These are phyloP conservation scores for Kurtzmaniella quercitrusa DNA, from an alignment of 1,139 yeast species.

Conservation along the genomic window DNA sequence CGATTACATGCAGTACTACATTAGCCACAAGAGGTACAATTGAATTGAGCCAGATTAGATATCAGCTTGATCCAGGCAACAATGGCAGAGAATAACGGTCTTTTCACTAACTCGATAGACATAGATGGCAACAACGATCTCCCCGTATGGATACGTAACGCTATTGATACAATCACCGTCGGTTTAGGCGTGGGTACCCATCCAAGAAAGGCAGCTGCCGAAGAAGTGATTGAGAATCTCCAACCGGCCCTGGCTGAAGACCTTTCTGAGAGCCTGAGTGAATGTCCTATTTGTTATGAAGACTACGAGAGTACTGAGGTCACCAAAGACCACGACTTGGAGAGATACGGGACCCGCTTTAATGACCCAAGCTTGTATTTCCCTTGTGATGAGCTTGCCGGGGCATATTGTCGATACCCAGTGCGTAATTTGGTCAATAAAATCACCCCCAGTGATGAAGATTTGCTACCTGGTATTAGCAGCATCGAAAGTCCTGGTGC, in stretches of 20 bases:
- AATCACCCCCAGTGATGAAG: slow-evolving; percentile 20
- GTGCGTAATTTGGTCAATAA: slow-evolving; percentile 23
- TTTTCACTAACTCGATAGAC: background rate
- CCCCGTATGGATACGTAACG: slow-evolving; percentile 38
- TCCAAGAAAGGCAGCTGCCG: slow-evolving; percentile 31
- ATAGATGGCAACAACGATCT: slow-evolving; percentile 11
- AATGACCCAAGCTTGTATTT: slow-evolving; percentile 37
- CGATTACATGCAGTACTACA: no score
- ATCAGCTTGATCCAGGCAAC: no score
- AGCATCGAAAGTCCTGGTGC: slow-evolving; percentile 6
- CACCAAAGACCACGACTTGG: slow-evolving; percentile 1
- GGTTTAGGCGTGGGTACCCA: slow-evolving; percentile 17
- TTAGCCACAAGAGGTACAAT: no score
- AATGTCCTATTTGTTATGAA: slow-evolving; percentile 47
- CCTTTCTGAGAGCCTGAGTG: slow-evolving; percentile 19
- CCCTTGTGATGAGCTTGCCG: slow-evolving; percentile 32
- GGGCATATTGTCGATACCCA: slow-evolving; percentile 32
- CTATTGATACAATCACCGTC: slow-evolving; percentile 28
- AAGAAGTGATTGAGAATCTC: slow-evolving; percentile 34
- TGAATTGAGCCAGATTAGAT: no score
- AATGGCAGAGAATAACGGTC: background rate
- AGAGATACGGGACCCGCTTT: slow-evolving; percentile 13
- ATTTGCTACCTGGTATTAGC: slow-evolving; percentile 30
- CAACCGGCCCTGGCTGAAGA: slow-evolving; percentile 15
- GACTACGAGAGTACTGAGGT: slow-evolving; percentile 17